phyloP scores from a whole-genome alignment of 768 basidiomycete genomes.

The Rhodocollybia butyracea region DNA sequence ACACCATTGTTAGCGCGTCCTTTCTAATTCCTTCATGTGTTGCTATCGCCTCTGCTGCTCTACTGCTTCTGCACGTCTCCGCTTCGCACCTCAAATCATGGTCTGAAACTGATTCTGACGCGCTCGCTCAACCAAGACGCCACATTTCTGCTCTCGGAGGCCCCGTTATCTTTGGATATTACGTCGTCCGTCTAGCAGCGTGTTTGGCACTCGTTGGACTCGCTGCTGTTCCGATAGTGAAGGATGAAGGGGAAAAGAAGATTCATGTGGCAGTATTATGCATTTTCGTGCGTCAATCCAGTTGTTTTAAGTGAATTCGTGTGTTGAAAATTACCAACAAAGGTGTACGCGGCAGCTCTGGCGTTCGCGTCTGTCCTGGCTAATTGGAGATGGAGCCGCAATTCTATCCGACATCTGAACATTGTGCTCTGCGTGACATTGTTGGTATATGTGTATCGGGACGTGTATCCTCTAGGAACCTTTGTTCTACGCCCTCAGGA shows the following conservation, averaged over 20 bases:
- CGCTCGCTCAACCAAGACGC: too few relatives aligned
- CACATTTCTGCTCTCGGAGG: constrained; percentile 4
- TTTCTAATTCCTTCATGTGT: not conserved
- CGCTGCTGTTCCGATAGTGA: constrained; percentile 38
- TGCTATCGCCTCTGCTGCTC: not conserved
- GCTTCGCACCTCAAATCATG: not conserved
- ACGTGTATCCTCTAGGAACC: constrained; percentile 57
- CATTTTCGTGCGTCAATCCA: constrained; percentile 24
- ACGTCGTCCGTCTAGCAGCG: constrained; percentile 32
- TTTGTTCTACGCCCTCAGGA: constrained; percentile 49
- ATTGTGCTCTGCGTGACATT: constrained; percentile 44
- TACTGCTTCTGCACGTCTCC: not conserved
- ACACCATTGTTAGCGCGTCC: not conserved
- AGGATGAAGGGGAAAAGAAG: constrained; percentile 17
- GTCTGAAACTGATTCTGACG: not conserved
- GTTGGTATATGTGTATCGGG: constrained; percentile 51
- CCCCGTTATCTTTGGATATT: not conserved
- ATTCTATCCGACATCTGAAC: constrained; percentile 44
- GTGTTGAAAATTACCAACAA: not conserved
- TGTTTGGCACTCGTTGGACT: constrained; percentile 45
- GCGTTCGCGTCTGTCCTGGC: constrained; percentile 37
- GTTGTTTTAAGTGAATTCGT: not conserved
- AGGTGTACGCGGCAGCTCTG: constrained; percentile 45
- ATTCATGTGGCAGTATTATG: constrained; percentile 25
- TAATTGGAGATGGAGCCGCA: constrained; percentile 30